Evolutionary conservation across 75 land plant genomes (phyloP).

Genomic region (Azolla pinnata): DNA sequence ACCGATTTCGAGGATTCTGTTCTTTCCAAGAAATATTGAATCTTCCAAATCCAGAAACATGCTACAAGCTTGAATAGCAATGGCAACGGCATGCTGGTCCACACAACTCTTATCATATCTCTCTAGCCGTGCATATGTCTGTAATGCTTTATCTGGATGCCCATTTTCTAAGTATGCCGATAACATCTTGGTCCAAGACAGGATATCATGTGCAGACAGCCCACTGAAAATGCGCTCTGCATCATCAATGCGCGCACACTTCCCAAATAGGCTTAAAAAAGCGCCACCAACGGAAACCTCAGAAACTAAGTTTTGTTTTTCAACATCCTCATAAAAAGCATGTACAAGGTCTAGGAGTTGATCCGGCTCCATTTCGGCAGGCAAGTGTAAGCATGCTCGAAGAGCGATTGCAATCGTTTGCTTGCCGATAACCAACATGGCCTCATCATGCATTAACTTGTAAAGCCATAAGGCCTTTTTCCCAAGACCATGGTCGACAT

Average conservation of each 20-base stretch:
- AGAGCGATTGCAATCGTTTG: neutral
- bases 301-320: neutral
- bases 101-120: too few relatives aligned
- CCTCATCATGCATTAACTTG: neutral
- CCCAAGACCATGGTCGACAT: neutral
- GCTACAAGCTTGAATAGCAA: neutral
- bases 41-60: neutral
- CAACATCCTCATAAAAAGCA: neutral
- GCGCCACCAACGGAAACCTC: neutral
- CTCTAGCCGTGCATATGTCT: too few relatives aligned
- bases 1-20: too few relatives aligned
- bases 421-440: neutral
- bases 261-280: neutral
- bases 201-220: neutral
- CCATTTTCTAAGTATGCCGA: neutral
- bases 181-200: neutral
- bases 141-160: neutral
- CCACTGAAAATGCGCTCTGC: conserved; percentile 4
- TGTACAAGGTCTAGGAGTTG: neutral
- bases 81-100: neutral
- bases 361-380: too few relatives aligned
- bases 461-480: neutral
- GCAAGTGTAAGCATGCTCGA: neutral
- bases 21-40: too few relatives aligned
- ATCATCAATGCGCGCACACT: conserved; percentile 6